Conservation (phyloP, 2,329 filamentous ascomycete species). For the Akanthomyces dipterigenus region DNA sequence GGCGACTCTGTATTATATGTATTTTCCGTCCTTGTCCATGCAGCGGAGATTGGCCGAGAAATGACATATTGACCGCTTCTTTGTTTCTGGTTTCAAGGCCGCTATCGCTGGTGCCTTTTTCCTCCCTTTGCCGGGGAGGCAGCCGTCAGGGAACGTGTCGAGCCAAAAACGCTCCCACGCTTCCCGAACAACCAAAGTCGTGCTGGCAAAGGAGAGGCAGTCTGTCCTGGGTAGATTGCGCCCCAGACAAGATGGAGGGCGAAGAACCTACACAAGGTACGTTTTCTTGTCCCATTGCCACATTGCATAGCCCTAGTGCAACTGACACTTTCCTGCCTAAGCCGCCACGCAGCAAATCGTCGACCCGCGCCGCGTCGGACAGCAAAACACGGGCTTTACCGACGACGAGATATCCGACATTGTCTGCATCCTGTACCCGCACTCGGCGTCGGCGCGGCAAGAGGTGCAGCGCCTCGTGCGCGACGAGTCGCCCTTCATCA, state of each 20-base stretch:
- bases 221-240: not conserved
- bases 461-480: conserved; percentile 54
- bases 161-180: not conserved
- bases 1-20: not conserved
- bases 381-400: conserved; percentile 75
- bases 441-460: conserved; percentile 62
- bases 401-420: conserved; percentile 83
- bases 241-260: conserved; percentile 35
- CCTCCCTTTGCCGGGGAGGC: not conserved
- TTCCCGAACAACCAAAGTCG: not conserved
- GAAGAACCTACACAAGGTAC: conserved; percentile 39
- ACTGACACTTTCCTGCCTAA: not conserved
- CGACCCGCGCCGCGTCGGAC: conserved; percentile 72
- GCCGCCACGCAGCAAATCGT: conserved; percentile 70
- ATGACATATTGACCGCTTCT: not conserved
- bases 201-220: not conserved
- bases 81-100: not conserved
- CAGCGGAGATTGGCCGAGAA: not conserved
- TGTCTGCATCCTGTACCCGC: conserved; percentile 79
- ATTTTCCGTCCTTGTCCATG: not conserved
- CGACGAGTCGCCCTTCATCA: conserved; percentile 42
- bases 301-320: not conserved
- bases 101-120: not conserved
- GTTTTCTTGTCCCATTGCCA: not conserved
- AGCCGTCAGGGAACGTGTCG: not conserved